These are phyloP conservation scores for Trichoderma semiorbis DNA, from an alignment of 2,329 filamentous ascomycete genomes.

Conservation along the genomic window DNA sequence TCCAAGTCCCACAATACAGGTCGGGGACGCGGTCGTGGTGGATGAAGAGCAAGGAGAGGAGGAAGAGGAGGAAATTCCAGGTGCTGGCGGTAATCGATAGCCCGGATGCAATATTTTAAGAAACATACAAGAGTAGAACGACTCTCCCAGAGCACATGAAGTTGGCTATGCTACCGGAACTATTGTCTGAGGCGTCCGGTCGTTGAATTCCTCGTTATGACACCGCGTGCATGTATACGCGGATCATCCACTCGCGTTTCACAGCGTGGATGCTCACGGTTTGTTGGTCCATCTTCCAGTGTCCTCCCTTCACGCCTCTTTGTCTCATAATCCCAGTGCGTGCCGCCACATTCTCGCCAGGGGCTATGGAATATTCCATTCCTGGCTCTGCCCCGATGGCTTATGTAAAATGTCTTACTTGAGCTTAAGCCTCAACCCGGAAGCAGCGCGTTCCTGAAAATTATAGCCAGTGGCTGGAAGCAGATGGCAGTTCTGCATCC, in stretches of 20 bases:
- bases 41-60: not conserved
- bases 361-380: conserved; percentile 7
- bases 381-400: not conserved
- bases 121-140: not conserved
- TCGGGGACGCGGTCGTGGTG: conserved; percentile 45
- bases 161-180: not conserved
- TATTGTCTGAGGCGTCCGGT: not conserved
- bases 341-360: not conserved
- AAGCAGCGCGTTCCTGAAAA: not conserved
- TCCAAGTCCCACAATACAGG: conserved; percentile 41
- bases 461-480: not conserved
- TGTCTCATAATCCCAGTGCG: not conserved
- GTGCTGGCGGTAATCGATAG: not conserved
- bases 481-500: not conserved
- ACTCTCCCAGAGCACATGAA: not conserved
- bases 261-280: not conserved
- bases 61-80: not conserved
- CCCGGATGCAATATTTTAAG: not conserved
- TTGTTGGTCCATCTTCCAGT: not conserved
- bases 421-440: not conserved
- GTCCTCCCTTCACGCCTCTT: not conserved
- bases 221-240: not conserved
- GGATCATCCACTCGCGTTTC: not conserved
- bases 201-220: not conserved
- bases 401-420: conserved; percentile 5